Base-by-base conservation (phyloP, 192 early-diverging fungal species). In the Hyaloraphidium curvatum region DNA sequence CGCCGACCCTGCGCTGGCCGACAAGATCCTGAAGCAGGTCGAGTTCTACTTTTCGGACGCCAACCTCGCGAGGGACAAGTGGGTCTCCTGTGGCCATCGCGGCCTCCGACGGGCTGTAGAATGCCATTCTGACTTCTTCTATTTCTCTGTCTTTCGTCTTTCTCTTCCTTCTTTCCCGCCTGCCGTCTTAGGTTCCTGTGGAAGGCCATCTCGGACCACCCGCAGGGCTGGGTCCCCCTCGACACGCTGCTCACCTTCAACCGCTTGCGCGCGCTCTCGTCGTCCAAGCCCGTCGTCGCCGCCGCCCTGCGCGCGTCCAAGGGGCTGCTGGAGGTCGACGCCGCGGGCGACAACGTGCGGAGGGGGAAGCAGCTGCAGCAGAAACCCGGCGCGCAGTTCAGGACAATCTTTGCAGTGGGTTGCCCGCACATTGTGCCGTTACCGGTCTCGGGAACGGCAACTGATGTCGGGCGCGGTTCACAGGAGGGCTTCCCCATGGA, bases 41-140 rank as follows among this genome's bases (percentile, higher is more conserved):
- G 73, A 79, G 51, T 79, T 74, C 51, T 79, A 79, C 60, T 79
- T 79, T 55, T 59, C 68, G 50, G 76, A 79, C 54, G 54, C 63
- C 5, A 79, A 79, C 58, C 58, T 79, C 16, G 69, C 71, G 40
- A 54, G 48, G 13, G 77, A 79, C 55, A 78, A 67, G 37, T 79
- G 65, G 41, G 59, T 79, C 58, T 61, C 51, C 33, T 64, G 54
- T 40, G 69, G 25, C n/a, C n/a, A n/a, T n/a, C n/a, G n/a, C n/a
- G n/a, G n/a, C n/a, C n/a, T n/a, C n/a, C n/a, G n/a, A n/a, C 30
- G 48, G 22, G 3, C 28, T 16, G 25, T 31, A 21, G 17, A 11
- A 19, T 28, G 30, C 19, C 2, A 50, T 28, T 28, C 27, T 25
- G 23, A 27, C n/a, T 35, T 58, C n/a, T 17, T 52, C 14, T 2